phyloP scores from a whole-genome alignment of 768 basidiomycete genomes.

The Collybia sp. region DNA sequence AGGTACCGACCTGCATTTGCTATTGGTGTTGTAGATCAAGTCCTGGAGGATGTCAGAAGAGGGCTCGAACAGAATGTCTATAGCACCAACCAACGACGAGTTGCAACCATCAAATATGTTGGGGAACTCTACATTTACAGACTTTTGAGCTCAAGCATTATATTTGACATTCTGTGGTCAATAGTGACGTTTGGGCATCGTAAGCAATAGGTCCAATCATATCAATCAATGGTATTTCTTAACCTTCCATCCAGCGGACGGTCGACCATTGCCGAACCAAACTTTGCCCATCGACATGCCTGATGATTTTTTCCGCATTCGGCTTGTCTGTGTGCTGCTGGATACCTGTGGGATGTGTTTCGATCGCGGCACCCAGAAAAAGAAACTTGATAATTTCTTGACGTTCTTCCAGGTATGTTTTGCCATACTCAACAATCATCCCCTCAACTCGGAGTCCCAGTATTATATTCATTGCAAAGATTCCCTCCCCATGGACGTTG shows the following conservation, averaged over 20 bases:
- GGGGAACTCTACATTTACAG: conserved; percentile 98
- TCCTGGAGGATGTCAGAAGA: conserved; percentile 86
- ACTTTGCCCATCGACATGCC: conserved; percentile 79
- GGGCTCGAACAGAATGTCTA: conserved; percentile 95
- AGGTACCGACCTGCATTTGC: conserved; percentile 89
- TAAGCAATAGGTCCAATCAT: conserved; percentile 38
- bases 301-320: conserved; percentile 93
- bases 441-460: conserved; percentile 22
- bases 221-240: conserved; percentile 3
- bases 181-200: conserved; percentile 94
- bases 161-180: conserved; percentile 94
- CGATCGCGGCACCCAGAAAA: conserved; percentile 87
- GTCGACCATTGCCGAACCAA: conserved; percentile 78
- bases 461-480: conserved; percentile 91
- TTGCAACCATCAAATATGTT: conserved; percentile 91
- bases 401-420: conserved; percentile 84
- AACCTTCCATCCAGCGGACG: conserved; percentile 59
- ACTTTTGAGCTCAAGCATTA: conserved; percentile 78
- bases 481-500: conserved; percentile 92
- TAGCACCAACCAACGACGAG: conserved; percentile 88
- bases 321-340: conserved; percentile 86
- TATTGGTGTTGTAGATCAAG: conserved; percentile 87
- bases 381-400: conserved; percentile 90
- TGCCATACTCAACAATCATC: not conserved
- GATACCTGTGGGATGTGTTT: conserved; percentile 99